Evolutionary conservation across 257 asterid genomes (phyloP).

Genomic region (Solanum etuberosum): DNA sequence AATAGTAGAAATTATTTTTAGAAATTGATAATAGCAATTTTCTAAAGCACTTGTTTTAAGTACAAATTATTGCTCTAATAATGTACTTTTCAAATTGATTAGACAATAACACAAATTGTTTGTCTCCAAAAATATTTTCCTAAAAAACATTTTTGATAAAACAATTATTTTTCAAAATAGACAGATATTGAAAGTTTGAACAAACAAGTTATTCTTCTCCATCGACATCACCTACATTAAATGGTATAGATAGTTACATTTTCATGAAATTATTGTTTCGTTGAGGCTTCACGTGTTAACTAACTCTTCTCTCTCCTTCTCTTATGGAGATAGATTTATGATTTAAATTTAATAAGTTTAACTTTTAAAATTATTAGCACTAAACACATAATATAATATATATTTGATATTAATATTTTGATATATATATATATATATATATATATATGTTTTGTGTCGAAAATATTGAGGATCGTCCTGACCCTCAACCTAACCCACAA

Average conservation of each 20-base stretch:
- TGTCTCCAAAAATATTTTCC: no score
- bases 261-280: neutral
- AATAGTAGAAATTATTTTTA: neutral
- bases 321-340: neutral
- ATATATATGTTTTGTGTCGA: neutral
- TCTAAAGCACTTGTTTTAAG: neutral
- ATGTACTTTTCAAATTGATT: neutral
- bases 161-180: neutral
- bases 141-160: neutral
- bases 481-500: neutral
- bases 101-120: neutral
- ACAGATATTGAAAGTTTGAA: neutral
- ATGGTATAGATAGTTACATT: neutral
- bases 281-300: neutral
- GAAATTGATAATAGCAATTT: no score
- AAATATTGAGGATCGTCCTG: neutral
- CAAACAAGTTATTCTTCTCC: neutral
- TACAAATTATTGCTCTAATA: no score
- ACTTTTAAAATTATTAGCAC: no score
- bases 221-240: neutral
- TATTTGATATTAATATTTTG: no score
- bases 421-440: no score
- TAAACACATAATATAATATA: no score
- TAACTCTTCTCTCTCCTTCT: neutral
- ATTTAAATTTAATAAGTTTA: no score